phyloP scores from a whole-genome alignment of 2,329 filamentous ascomycete genomes.

The Aureobasidium lini region DNA sequence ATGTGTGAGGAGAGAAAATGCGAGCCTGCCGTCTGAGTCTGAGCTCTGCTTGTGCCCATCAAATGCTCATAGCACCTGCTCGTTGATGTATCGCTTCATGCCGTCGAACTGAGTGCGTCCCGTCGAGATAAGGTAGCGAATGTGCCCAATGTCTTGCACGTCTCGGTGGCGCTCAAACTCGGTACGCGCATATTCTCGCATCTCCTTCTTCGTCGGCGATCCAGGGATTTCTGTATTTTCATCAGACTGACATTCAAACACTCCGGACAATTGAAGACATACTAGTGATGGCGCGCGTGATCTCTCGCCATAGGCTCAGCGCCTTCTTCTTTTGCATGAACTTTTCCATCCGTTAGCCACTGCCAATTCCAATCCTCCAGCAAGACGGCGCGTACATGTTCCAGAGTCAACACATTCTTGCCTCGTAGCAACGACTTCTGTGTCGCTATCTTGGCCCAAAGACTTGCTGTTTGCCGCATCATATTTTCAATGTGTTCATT shows the following conservation, averaged over 20 bases:
- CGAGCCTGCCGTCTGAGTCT: not conserved
- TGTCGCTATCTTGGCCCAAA: slow-evolving; percentile 26
- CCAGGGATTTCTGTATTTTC: slow-evolving; percentile 27
- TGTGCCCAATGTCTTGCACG: slow-evolving; percentile 41
- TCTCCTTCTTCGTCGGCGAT: slow-evolving; percentile 33
- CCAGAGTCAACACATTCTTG: slow-evolving; percentile 27
- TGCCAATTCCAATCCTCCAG: not conserved
- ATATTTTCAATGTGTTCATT: not conserved
- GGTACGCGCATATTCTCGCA: slow-evolving; percentile 40
- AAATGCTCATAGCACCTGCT: slow-evolving; percentile 20
- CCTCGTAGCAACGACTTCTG: slow-evolving; percentile 22
- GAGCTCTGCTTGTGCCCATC: not conserved
- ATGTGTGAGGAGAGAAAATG: not conserved
- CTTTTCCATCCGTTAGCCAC: slow-evolving; percentile 22
- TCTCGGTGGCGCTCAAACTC: slow-evolving; percentile 42
- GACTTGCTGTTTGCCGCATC: slow-evolving; percentile 7
- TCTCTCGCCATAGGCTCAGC: slow-evolving; percentile 41
- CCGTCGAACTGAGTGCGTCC: slow-evolving; percentile 45
- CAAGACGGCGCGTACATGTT: slow-evolving; percentile 24
- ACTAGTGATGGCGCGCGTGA: slow-evolving; percentile 36
- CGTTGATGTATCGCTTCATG: slow-evolving; percentile 38
- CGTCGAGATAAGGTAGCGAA: slow-evolving; percentile 42
- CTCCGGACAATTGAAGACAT: slow-evolving; percentile 5
- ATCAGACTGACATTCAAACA: not conserved
- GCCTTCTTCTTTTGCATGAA: slow-evolving; percentile 44